Conservation (phyloP, 768 basidiomycete genomes). For the Nidula microcarpa region DNA sequence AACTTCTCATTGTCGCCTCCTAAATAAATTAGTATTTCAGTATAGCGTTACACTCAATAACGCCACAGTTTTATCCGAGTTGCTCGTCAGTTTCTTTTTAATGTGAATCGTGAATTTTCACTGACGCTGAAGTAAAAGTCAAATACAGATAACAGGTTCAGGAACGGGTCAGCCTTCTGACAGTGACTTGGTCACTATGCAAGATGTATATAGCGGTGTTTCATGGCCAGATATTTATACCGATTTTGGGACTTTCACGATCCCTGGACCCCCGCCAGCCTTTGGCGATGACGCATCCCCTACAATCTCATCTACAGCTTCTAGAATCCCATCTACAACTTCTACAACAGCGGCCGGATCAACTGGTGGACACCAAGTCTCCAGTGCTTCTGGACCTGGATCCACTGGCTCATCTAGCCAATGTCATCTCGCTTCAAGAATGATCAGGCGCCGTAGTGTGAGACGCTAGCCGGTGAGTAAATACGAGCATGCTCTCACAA, state of each 20-base stretch:
- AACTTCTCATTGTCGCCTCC: slow-evolving; percentile 1
- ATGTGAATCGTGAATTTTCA: no score
- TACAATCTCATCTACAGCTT: slow-evolving; percentile 1
- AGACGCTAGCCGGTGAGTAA: no score
- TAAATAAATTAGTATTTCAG: slow-evolving; percentile 16
- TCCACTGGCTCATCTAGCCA: slow-evolving; percentile 11
- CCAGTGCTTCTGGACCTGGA: slow-evolving; percentile 2
- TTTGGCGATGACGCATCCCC: slow-evolving; percentile 16
- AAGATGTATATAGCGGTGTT: slow-evolving; percentile 26
- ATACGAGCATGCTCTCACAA: no score
- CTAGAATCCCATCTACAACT: slow-evolving; percentile 8
- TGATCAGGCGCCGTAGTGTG: slow-evolving; percentile 11
- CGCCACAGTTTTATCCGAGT: slow-evolving; percentile 27
- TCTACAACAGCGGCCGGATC: slow-evolving; percentile 5
- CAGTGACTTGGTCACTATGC: slow-evolving; percentile 29
- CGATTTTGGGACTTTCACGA: slow-evolving; percentile 26
- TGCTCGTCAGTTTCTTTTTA: not conserved
- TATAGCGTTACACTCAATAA: slow-evolving; percentile 39
- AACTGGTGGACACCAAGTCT: slow-evolving; percentile 1
- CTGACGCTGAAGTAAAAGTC: slow-evolving; percentile 20
- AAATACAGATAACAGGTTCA: slow-evolving; percentile 32
- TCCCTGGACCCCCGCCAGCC: slow-evolving; percentile 30
- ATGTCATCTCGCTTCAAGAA: slow-evolving; percentile 20
- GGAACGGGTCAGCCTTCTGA: slow-evolving; percentile 29
- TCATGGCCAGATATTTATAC: slow-evolving; percentile 31